Evolutionary conservation across 1,139 yeast genomes (phyloP).

Genomic region (Kodamaea suecica): DNA sequence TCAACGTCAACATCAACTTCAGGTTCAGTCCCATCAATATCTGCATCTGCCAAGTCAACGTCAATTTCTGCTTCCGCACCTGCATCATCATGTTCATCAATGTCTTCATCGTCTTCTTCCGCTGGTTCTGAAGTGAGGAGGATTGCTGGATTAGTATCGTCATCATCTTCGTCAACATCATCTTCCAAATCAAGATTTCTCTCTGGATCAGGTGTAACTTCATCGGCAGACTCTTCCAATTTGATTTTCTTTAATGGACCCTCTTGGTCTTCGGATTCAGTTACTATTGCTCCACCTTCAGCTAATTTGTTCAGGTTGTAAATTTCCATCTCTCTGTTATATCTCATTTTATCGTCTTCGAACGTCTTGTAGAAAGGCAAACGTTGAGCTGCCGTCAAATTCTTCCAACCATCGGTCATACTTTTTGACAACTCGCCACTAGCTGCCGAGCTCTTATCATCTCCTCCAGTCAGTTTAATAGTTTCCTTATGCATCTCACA

Average conservation of each 20-base stretch:
- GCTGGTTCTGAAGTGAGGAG: constrained; percentile 12
- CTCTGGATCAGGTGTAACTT: constrained; percentile 9
- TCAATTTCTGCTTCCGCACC: constrained; percentile 2
- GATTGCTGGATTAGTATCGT: not conserved
- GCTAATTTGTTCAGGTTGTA: constrained; percentile 44
- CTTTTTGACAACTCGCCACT: constrained; percentile 67
- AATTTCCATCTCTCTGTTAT: constrained; percentile 67
- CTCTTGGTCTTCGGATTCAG: constrained; percentile 9
- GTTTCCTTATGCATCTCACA: constrained; percentile 84
- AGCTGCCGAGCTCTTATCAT: constrained; percentile 16
- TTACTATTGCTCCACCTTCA: constrained; percentile 1
- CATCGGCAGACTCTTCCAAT: constrained; percentile 10
- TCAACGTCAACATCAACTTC: not conserved
- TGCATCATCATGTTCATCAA: constrained; percentile 6
- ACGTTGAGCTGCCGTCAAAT: constrained; percentile 63
- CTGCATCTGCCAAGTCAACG: too few species aligned
- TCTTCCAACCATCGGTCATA: constrained; percentile 86
- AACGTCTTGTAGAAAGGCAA: constrained; percentile 74
- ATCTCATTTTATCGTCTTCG: constrained; percentile 77
- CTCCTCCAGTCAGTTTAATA: constrained; percentile 54
- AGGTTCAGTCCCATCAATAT: not conserved
- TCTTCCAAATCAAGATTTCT: constrained; percentile 6
- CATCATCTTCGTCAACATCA: constrained; percentile 6
- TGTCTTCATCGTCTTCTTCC: constrained; percentile 13
- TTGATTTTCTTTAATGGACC: constrained; percentile 14